Evolutionary conservation across 2,329 filamentous ascomycete genomes (phyloP), one percentile per base, ranked within the genome.

Genomic region (Calonectria crousiana): DNA sequence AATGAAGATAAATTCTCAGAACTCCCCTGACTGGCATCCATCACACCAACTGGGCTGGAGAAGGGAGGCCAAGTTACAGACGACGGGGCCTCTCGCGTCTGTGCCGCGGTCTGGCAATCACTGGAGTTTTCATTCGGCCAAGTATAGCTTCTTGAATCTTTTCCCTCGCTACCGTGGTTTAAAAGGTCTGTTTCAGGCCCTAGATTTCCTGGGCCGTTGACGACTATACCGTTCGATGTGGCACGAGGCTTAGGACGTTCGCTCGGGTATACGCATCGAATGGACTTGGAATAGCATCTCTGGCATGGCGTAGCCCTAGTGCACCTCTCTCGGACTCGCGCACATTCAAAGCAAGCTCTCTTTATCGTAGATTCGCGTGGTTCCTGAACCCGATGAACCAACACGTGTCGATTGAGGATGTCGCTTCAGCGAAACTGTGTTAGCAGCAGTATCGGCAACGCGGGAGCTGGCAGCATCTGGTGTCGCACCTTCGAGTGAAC

Each of bases 401-500:
- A n/a, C 20, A 56, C 64, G 56, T 72, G 67, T 10, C 71, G 71
- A 28, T 53, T 60, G 6, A 75, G 49, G 2, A 73, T 64, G 32
- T 73, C 70, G 23, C 74, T 75, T 28, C 20, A 36, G 44, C 36
- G 16, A 44, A 34, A 38, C n/a, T 13, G 38, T 16, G 34, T 53
- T 10, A 67, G 69, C 47, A 52, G 28, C 47, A 26, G 6, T 30
- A 11, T 30, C 23, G 26, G 36, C 28, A 52, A 13, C 23, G 28
- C 30, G 1, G 56, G 34, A 23, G n/a, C 52, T 30, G 36, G 64
- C 36, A 11, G 70, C 60, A 26, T n/a, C 34, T 5, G 10, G n/a
- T 23, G n/a, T 9, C n/a, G n/a, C 44, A 78, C 78, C 78, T 79
- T 49, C 78, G 67, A 13, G 74, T 71, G 2, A 79, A 79, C 2